phyloP scores from a whole-genome alignment of 371 early-diverging fungal species.

The Mucor indicus region DNA sequence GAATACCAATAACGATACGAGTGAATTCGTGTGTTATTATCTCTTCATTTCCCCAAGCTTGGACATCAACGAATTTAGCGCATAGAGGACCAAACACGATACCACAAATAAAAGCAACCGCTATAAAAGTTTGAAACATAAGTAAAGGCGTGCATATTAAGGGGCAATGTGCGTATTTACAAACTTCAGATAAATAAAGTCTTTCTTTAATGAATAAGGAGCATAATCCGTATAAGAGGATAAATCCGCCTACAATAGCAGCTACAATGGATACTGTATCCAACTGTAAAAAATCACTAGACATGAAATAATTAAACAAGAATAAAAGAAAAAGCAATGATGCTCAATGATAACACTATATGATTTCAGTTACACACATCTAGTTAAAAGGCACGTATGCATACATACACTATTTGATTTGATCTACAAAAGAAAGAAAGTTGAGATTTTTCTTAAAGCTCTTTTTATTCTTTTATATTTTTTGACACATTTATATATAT shows the following conservation, averaged over 20 bases:
- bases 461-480: no score
- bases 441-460: no score
- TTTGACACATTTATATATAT: no score
- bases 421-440: no score
- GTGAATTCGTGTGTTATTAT: conserved; percentile 63
- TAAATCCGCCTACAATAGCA: conserved; percentile 76
- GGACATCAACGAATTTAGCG: conserved; percentile 38
- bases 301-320: no score
- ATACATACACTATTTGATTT: no score
- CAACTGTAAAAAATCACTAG: no score
- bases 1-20: conserved; percentile 78
- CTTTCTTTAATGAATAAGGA: conserved; percentile 88
- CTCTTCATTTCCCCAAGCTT: conserved; percentile 37
- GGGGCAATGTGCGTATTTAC: conserved; percentile 24
- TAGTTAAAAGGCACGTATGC: no score
- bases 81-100: conserved; percentile 78
- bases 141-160: neutral
- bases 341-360: no score
- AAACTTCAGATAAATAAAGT: conserved; percentile 87
- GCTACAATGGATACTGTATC: conserved; percentile 23
- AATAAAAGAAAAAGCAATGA: no score
- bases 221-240: conserved; percentile 76
- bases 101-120: conserved; percentile 83
- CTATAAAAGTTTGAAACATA: conserved; percentile 16
- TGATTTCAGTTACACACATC: no score